Percentiles rank a stretch among this genome's conserved stretches.
phyloP scores from a whole-genome alignment of 768 basidiomycete species.

The Xanthoconium stramineum region DNA sequence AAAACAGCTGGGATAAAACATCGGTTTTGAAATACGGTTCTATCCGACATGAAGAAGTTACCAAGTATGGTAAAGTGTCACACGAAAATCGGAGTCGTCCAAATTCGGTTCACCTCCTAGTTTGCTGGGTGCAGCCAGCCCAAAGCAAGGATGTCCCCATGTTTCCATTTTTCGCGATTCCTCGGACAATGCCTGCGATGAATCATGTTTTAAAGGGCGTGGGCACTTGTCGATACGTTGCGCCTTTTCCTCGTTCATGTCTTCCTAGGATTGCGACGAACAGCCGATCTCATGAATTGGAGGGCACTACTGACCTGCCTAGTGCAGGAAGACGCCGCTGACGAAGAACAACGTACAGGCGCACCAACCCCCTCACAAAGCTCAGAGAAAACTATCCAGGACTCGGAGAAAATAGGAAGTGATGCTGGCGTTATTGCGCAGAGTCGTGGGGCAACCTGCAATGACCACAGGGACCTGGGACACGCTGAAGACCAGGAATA shows the following conservation, averaged over 20 bases:
- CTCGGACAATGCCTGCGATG: too few relatives aligned
- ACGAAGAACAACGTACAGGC: slow-evolving; percentile 11
- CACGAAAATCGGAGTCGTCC: too few relatives aligned
- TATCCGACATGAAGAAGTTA: too few relatives aligned
- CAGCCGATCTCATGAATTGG: slow-evolving; percentile 10
- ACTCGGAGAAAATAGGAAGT: background rate
- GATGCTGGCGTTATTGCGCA: background rate
- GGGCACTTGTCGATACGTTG: too few relatives aligned
- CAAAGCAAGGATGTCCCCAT: too few relatives aligned
- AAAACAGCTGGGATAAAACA: too few relatives aligned
- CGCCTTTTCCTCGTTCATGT: slow-evolving; percentile 5
- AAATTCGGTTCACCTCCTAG: too few relatives aligned
- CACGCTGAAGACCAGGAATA: slow-evolving; percentile 11
- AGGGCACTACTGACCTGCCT: slow-evolving; percentile 5
- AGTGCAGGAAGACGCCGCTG: slow-evolving; percentile 11
- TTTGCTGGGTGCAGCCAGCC: too few relatives aligned
- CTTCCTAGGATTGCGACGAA: background rate
- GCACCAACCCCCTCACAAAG: background rate
- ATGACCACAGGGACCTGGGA: slow-evolving; percentile 2
- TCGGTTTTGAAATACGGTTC: too few relatives aligned
- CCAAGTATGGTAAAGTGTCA: too few relatives aligned
- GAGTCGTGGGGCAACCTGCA: background rate
- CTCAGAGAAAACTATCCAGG: background rate
- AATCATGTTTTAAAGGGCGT: too few relatives aligned
- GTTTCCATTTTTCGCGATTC: too few relatives aligned